Evolutionary conservation across 768 basidiomycete genomes (phyloP).

Genomic region (Termitomyces sp.): DNA sequence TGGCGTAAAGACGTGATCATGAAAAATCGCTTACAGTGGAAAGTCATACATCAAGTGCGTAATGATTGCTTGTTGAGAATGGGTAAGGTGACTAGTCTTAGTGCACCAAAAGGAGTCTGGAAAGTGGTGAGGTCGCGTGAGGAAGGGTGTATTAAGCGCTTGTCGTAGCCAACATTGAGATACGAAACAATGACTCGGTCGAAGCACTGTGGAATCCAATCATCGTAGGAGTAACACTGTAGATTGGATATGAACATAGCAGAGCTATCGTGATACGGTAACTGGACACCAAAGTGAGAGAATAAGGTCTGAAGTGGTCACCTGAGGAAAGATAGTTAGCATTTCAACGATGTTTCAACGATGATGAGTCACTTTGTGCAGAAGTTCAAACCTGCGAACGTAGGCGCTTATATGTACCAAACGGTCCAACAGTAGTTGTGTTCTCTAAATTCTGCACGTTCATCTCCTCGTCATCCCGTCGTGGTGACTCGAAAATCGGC

Average conservation of each 20-base stretch:
- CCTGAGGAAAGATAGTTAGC: background rate
- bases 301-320: background rate
- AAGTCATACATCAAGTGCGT: too few relatives aligned
- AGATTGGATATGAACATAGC: background rate
- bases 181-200: too few relatives aligned
- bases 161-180: too few relatives aligned
- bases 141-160: too few relatives aligned
- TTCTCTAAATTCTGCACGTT: constrained; percentile 15
- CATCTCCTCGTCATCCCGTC: constrained; percentile 16
- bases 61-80: too few relatives aligned
- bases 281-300: background rate
- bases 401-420: constrained; percentile 36
- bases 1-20: too few relatives aligned
- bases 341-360: background rate
- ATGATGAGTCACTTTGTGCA: background rate
- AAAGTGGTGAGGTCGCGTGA: too few relatives aligned
- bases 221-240: too few relatives aligned
- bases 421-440: constrained; percentile 29
- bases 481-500: constrained; percentile 16
- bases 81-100: too few relatives aligned
- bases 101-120: too few relatives aligned
- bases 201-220: too few relatives aligned
- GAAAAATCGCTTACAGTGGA: too few relatives aligned
- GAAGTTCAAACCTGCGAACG: constrained; percentile 16
- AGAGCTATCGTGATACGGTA: background rate